Evolutionary conservation across 352 stramenopile species (phyloP).

Genomic region (Globisporangium alternatum): DNA sequence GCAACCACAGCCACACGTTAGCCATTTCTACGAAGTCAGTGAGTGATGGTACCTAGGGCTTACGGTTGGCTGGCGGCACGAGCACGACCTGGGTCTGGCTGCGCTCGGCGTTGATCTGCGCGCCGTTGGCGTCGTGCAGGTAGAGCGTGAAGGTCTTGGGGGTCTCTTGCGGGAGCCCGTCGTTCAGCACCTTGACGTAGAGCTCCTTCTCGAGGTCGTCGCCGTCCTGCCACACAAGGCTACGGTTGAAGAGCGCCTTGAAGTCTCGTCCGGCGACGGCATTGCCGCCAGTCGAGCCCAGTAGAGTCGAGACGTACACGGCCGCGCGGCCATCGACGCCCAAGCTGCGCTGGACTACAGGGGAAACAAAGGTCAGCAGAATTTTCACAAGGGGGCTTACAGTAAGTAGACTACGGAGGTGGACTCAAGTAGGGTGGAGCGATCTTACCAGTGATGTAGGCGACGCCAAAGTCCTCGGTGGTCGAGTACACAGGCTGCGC

Average conservation of each 20-base stretch:
- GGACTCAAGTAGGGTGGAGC: too few relatives aligned
- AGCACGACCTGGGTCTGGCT: conserved; percentile 47
- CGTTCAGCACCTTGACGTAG: conserved; percentile 63
- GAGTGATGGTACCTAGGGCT: neutral
- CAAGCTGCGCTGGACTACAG: conserved; percentile 57
- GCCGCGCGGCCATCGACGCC: conserved; percentile 54
- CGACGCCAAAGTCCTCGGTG: conserved; percentile 64
- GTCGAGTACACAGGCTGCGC: conserved; percentile 47
- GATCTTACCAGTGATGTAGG: conserved; percentile 39
- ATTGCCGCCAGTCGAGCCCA: conserved; percentile 29
- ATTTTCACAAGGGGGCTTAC: too few relatives aligned
- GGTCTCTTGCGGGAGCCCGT: conserved; percentile 45
- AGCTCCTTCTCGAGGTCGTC: conserved; percentile 66
- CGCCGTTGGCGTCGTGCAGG: conserved; percentile 58
- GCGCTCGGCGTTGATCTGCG: conserved; percentile 45
- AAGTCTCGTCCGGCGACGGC: conserved; percentile 56
- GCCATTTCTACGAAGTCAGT: neutral
- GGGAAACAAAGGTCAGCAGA: neutral
- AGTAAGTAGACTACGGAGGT: too few relatives aligned
- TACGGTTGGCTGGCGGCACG: conserved; percentile 50
- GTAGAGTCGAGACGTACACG: conserved; percentile 59
- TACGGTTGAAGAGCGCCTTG: conserved; percentile 57
- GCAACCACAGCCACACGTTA: neutral
- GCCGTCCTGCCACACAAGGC: conserved; percentile 74
- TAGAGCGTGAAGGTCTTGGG: conserved; percentile 51